Evolutionary conservation across 805 yeast genomes (phyloP).

Genomic region (Tetrapisispora pingtungensis): DNA sequence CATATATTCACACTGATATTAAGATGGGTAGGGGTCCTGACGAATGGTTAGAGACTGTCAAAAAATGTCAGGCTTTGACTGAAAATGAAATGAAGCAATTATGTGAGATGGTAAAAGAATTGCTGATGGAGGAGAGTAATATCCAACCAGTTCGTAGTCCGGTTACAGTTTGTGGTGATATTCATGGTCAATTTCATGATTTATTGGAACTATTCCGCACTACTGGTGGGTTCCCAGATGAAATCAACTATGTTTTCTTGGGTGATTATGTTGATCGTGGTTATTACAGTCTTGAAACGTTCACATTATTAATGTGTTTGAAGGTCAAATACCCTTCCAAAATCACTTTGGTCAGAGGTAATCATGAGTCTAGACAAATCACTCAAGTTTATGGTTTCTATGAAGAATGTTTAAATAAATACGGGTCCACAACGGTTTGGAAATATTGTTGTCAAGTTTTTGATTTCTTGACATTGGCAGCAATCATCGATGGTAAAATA

Average conservation of each 20-base stretch:
- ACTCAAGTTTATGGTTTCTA: conserved; percentile 98
- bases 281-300: conserved; percentile 89
- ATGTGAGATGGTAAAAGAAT: conserved; percentile 90
- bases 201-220: conserved; percentile 80
- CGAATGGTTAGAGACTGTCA: conserved; percentile 89
- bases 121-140: conserved; percentile 91
- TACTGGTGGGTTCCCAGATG: conserved; percentile 85
- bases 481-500: conserved; percentile 89
- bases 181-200: conserved; percentile 97
- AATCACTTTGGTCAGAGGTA: conserved; percentile 91
- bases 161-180: conserved; percentile 94
- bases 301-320: conserved; percentile 84
- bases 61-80: conserved; percentile 76
- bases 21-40: conserved; percentile 63
- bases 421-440: conserved; percentile 94
- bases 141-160: conserved; percentile 91
- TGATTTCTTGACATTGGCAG: conserved; percentile 88
- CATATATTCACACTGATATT: no score
- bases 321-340: conserved; percentile 80
- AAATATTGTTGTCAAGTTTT: conserved; percentile 93
- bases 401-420: conserved; percentile 88
- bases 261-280: conserved; percentile 98
- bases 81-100: conserved; percentile 94
- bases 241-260: conserved; percentile 71
- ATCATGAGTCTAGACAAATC: conserved; percentile 93